Conservation (phyloP, 2,329 filamentous ascomycete species). For the Diaporthe sp. region DNA sequence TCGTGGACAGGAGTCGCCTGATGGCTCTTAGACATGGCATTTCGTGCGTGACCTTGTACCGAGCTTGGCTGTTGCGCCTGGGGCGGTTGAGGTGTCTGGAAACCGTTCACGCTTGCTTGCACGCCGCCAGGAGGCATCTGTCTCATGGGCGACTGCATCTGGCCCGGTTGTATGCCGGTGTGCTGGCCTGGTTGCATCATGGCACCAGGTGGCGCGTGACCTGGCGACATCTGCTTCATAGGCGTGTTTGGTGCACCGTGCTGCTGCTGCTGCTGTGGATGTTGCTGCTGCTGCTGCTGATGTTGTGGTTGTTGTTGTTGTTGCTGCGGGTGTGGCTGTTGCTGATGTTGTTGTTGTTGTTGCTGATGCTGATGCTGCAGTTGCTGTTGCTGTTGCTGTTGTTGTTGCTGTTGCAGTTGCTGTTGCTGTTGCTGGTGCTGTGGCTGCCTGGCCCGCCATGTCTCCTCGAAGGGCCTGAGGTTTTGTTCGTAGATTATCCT, state of each 20-base stretch:
- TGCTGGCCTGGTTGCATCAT: slow-evolving; percentile 53
- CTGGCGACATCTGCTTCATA: slow-evolving; percentile 56
- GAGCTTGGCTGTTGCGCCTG: slow-evolving; percentile 55
- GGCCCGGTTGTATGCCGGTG: slow-evolving; percentile 53
- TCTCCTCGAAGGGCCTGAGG: slow-evolving; percentile 80
- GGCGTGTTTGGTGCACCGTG: slow-evolving; percentile 39
- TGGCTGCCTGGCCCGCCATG: slow-evolving; percentile 63
- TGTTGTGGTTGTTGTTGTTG: slow-evolving; percentile 36
- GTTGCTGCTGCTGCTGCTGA: slow-evolving; percentile 48
- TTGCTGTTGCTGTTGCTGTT: slow-evolving; percentile 49
- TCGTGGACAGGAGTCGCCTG: slow-evolving; percentile 54
- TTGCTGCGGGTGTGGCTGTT: slow-evolving; percentile 44
- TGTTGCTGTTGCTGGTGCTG: slow-evolving; percentile 59
- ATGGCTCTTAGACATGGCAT: slow-evolving; percentile 62
- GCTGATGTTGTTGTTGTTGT: slow-evolving; percentile 51
- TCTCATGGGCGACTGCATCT: slow-evolving; percentile 56
- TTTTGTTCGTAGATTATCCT: slow-evolving; percentile 81
- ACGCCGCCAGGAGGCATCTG: slow-evolving; percentile 58
- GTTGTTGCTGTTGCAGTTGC: slow-evolving; percentile 53
- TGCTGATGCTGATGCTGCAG: slow-evolving; percentile 51
- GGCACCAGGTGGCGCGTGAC: slow-evolving; percentile 49
- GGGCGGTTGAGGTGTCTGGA: slow-evolving; percentile 55
- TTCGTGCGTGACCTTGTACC: slow-evolving; percentile 57
- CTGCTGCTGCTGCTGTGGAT: slow-evolving; percentile 46
- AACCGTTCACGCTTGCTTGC: slow-evolving; percentile 60